phyloP scores from a whole-genome alignment of 2,329 filamentous ascomycete species.

The Exophiala sideris region DNA sequence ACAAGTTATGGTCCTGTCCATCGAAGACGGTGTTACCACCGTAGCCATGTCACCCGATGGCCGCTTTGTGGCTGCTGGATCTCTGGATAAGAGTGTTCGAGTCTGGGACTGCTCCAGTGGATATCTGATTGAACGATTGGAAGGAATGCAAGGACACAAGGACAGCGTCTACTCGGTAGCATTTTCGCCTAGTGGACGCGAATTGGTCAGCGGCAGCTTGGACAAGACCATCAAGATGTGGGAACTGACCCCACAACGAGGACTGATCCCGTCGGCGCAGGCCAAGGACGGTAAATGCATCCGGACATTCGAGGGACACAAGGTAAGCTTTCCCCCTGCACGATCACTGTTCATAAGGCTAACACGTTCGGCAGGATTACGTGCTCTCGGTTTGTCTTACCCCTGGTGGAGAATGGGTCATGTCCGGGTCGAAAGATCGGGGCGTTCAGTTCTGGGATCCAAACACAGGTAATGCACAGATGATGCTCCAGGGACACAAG shows the following conservation, averaged over 20 bases:
- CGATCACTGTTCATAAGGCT: conserved; percentile 9
- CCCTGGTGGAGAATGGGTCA: conserved; percentile 90
- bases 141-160: conserved; percentile 91
- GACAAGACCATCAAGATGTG: conserved; percentile 99
- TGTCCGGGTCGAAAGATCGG: conserved; percentile 94
- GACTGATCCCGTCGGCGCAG: conserved; percentile 61
- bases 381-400: conserved; percentile 94
- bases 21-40: conserved; percentile 95
- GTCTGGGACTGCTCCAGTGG: conserved; percentile 92
- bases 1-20: conserved; percentile 79
- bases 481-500: conserved; percentile 98
- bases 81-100: conserved; percentile 93
- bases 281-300: conserved; percentile 89
- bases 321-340: conserved; percentile 53
- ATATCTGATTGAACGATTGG: conserved; percentile 83
- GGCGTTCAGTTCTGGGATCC: conserved; percentile 99
- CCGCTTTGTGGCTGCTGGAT: conserved; percentile 89
- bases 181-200: conserved; percentile 88
- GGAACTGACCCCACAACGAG: conserved; percentile 75
- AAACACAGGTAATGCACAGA: conserved; percentile 83
- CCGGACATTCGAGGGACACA: conserved; percentile 95
- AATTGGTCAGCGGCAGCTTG: conserved; percentile 88
- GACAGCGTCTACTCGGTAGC: conserved; percentile 96
- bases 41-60: conserved; percentile 96
- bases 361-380: conserved; percentile 65